Conservation (phyloP, 331 rosid species). For the Prunus yedoensis region DNA sequence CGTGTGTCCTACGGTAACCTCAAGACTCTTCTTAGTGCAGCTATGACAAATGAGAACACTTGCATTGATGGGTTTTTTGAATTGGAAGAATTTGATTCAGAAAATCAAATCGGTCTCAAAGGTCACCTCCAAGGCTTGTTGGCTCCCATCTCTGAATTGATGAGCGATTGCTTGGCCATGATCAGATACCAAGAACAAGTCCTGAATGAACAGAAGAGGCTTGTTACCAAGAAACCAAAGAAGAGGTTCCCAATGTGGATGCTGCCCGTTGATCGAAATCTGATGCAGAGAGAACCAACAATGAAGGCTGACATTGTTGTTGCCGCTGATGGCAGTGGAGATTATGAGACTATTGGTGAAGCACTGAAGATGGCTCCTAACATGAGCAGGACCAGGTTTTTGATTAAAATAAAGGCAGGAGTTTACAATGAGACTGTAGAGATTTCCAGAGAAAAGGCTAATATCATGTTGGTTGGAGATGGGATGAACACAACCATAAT, state of each 20-base stretch:
- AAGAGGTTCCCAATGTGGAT: conserved; percentile 7
- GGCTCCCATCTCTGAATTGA: neutral
- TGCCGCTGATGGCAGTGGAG: conserved; percentile 20
- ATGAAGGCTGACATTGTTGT: conserved; percentile 1
- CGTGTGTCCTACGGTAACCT: conserved; percentile 6
- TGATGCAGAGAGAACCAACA: neutral
- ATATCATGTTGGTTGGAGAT: conserved; percentile 26
- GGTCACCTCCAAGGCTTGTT: neutral
- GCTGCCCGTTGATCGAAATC: no score
- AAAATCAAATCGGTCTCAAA: neutral
- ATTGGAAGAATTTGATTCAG: conserved; percentile 11
- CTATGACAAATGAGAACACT: conserved; percentile 9
- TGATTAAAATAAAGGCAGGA: conserved; percentile 5
- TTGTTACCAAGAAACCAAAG: conserved; percentile 1
- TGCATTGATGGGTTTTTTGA: conserved; percentile 13
- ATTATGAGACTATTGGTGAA: conserved; percentile 8
- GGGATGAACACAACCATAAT: conserved; percentile 16
- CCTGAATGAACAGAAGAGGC: no score
- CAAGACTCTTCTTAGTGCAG: conserved; percentile 11
- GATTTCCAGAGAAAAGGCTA: neutral
- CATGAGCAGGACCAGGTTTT: neutral
- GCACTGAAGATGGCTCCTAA: conserved; percentile 15
- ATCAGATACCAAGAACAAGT: neutral
- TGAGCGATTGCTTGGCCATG: conserved; percentile 11
- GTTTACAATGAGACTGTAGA: conserved; percentile 22